Percentiles rank a stretch among this genome's conserved stretches.
These are phyloP conservation scores for Dendrobium huoshanense DNA, from an alignment of 106 monocot species.

Conservation along the genomic window DNA sequence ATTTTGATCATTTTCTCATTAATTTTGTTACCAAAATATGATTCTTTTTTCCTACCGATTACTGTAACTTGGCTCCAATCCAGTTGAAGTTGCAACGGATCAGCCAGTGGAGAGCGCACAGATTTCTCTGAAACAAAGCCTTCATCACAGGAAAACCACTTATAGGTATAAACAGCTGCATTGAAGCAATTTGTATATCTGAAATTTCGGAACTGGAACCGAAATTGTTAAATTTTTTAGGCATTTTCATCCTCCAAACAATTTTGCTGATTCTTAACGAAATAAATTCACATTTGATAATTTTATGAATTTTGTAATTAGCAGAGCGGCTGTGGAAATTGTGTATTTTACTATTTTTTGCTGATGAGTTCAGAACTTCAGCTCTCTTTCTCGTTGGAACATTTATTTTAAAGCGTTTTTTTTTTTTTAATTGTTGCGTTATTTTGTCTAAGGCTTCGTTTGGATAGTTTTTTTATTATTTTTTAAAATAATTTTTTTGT, in stretches of 20 bases:
- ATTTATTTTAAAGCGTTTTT: no score
- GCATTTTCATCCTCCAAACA: neutral
- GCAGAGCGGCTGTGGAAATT: no score
- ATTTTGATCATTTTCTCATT: no score
- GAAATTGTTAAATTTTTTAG: neutral
- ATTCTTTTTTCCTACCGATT: neutral
- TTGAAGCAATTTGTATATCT: slow-evolving; percentile 4
- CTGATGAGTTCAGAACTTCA: no score
- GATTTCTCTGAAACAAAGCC: neutral
- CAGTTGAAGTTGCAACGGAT: neutral
- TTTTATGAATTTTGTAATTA: no score
- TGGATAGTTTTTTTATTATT: no score
- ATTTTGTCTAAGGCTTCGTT: no score
- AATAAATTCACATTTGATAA: no score
- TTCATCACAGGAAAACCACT: neutral
- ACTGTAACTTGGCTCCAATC: neutral
- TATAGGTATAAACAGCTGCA: neutral
- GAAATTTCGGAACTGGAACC: neutral
- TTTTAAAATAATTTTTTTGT: no score
- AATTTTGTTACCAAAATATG: neutral
- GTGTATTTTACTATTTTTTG: no score
- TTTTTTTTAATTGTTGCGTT: no score
- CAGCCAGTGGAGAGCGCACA: neutral
- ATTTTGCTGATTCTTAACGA: neutral
- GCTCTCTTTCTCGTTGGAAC: no score